These are phyloP conservation scores for Puccinia polysora DNA, from an alignment of 1,284 basidiomycete genomes.

Conservation along the genomic window DNA sequence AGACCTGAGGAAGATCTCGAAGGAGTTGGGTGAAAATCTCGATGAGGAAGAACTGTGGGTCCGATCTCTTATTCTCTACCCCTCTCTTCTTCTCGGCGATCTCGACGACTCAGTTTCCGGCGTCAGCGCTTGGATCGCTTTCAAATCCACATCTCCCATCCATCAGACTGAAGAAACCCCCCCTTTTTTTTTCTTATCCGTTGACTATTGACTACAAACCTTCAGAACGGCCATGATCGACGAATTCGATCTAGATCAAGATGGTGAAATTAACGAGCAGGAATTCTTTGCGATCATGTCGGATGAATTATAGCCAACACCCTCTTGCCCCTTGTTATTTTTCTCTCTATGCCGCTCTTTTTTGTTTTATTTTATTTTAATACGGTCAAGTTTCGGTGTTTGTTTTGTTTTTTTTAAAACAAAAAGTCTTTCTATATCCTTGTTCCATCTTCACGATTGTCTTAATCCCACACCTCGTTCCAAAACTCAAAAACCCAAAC, in stretches of 20 bases:
- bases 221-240: constrained; percentile 98
- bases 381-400: not conserved
- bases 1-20: constrained; percentile 87
- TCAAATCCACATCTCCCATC: not conserved
- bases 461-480: too few relatives aligned
- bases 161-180: too few relatives aligned
- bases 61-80: too few relatives aligned
- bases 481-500: not conserved
- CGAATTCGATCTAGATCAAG: constrained; percentile 97
- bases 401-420: too few relatives aligned
- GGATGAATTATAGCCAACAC: constrained; percentile 61
- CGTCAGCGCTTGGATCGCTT: not conserved
- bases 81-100: constrained; percentile 23
- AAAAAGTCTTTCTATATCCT: too few relatives aligned
- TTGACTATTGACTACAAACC: not conserved
- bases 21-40: constrained; percentile 90
- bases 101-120: not conserved
- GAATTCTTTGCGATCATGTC: constrained; percentile 97
- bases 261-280: constrained; percentile 91
- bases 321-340: not conserved
- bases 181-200: not conserved
- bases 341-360: not conserved
- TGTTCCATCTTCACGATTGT: not conserved
- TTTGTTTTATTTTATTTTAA: not conserved
- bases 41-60: constrained; percentile 96